Evolutionary conservation across 768 basidiomycete species (phyloP).

Genomic region (Rhodosporidiobolus odoratus): DNA sequence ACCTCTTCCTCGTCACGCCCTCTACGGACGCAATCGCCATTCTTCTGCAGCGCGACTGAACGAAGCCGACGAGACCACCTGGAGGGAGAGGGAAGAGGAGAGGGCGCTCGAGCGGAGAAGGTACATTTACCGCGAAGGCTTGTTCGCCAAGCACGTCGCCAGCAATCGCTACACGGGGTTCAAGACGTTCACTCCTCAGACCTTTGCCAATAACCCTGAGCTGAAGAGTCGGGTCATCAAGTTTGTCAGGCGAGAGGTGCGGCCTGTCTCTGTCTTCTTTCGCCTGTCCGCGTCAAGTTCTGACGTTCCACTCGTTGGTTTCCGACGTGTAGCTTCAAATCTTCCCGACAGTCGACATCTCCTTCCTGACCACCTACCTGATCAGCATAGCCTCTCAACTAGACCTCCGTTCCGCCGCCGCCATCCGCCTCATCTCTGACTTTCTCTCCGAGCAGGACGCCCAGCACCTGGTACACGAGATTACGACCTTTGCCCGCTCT

Average conservation of each 20-base stretch:
- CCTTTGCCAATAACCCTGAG: constrained; percentile 21
- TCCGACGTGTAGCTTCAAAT: constrained; percentile 35
- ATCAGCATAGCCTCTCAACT: constrained; percentile 41
- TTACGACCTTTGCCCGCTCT: constrained; percentile 29
- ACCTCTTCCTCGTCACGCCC: constrained; percentile 29
- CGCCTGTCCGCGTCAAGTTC: background rate
- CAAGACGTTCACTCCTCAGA: constrained; percentile 29
- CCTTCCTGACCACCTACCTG: constrained; percentile 40
- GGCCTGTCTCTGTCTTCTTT: background rate
- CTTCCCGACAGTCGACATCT: constrained; percentile 40
- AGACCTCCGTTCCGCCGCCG: constrained; percentile 39
- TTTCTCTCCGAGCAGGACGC: constrained; percentile 39
- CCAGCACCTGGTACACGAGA: constrained; percentile 40
- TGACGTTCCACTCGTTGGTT: too few relatives aligned
- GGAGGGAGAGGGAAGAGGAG: constrained; percentile 30
- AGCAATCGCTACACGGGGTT: constrained; percentile 41
- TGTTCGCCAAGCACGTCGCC: constrained; percentile 43
- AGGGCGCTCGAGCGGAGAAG: constrained; percentile 37
- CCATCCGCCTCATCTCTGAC: constrained; percentile 40
- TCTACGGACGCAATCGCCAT: constrained; percentile 24
- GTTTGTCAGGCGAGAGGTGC: constrained; percentile 41
- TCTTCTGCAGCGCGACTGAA: background rate
- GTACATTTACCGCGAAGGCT: constrained; percentile 38
- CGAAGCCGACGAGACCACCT: constrained; percentile 12
- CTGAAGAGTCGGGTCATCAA: constrained; percentile 38